Evolutionary conservation across 768 basidiomycete species (phyloP).

Genomic region (Xerocomus brunneocitrinus): DNA sequence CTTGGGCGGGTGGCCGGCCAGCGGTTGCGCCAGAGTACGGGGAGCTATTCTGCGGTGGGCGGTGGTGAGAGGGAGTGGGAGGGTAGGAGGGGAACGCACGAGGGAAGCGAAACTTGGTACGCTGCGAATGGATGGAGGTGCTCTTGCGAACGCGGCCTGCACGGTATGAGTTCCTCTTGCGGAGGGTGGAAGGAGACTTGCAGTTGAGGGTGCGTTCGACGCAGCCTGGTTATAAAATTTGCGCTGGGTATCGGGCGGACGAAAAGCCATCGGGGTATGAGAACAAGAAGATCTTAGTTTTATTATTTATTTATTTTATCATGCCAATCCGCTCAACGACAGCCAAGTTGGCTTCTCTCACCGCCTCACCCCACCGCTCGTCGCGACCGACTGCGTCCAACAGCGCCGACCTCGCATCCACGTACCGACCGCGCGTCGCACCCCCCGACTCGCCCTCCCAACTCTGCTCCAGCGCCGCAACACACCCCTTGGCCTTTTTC

Average conservation of each 20-base stretch:
- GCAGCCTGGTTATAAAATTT: conserved; percentile 36
- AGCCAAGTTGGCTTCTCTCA: conserved; percentile 39
- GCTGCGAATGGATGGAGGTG: conserved; percentile 34
- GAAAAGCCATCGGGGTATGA: conserved; percentile 17
- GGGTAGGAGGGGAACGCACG: conserved; percentile 28
- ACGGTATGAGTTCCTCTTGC: conserved; percentile 29
- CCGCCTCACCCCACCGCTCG: background rate
- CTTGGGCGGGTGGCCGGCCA: conserved; percentile 27
- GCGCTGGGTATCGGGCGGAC: conserved; percentile 36
- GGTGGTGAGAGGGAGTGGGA: background rate
- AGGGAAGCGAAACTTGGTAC: conserved; percentile 38
- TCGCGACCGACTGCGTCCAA: conserved; percentile 34
- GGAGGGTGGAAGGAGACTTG: conserved; percentile 45
- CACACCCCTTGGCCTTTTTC: conserved; percentile 47
- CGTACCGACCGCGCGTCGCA: conserved; percentile 39
- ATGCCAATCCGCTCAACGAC: conserved; percentile 50
- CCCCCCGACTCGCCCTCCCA: conserved; percentile 16
- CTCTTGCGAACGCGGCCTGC: conserved; percentile 42
- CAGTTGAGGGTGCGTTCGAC: conserved; percentile 45
- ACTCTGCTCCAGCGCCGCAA: conserved; percentile 47
- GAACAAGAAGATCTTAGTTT: too few species aligned
- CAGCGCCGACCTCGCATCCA: conserved; percentile 38
- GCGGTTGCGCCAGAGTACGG: conserved; percentile 35
- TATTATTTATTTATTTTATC: background rate
- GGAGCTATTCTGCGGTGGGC: conserved; percentile 34